Evolutionary conservation across 1,284 basidiomycete genomes (phyloP), one percentile per base, ranked within the genome.

Genomic region (Boletus austroedulis): DNA sequence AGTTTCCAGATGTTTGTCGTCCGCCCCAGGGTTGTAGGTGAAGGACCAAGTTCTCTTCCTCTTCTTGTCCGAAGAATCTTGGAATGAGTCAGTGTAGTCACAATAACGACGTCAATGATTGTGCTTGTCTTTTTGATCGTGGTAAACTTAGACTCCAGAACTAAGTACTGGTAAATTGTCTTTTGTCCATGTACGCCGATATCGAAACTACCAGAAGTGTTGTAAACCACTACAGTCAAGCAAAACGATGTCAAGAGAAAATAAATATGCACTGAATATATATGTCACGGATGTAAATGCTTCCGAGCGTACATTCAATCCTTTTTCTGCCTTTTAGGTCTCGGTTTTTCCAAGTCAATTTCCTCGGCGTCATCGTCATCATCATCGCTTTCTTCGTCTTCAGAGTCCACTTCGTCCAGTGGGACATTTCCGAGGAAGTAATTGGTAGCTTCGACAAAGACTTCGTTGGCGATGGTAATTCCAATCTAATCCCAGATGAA

Each of bases 291-390:
- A 57, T 47, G 59, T 53, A 62, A 56, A 63, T 59, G 47, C n/a
- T 54, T 38, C 54, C 19, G 24, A 58, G 62, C 50, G 53, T 51
- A 53, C 46, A 55, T 63, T 76, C 80, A 89, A 62, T 82, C 81
- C 68, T 82, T 82, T 73, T 77, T 77, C 68, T 80, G 82, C 73
- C 86, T 90, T 75, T 91, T 92, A 53, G 81, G 67, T 65, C 82
- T 80, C 53, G 90, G 89, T 74, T 89, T 89, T 73, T 92, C 90
- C 59, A 92, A 76, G 73, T 92, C 89, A 74, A 92, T 92, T 73
- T 92, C 90, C 47, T 85, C 87, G 47, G 81, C 87, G 24, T 89
- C 84, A 43, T 87, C 86, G 29, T 84, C 83, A 5, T 89, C 87
- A 15, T 81, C 80, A 9, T 86, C 84, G 51, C 82, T 81, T 17